phyloP scores from a whole-genome alignment of 257 asterid genomes.

The Solanum bulbocastanum region DNA sequence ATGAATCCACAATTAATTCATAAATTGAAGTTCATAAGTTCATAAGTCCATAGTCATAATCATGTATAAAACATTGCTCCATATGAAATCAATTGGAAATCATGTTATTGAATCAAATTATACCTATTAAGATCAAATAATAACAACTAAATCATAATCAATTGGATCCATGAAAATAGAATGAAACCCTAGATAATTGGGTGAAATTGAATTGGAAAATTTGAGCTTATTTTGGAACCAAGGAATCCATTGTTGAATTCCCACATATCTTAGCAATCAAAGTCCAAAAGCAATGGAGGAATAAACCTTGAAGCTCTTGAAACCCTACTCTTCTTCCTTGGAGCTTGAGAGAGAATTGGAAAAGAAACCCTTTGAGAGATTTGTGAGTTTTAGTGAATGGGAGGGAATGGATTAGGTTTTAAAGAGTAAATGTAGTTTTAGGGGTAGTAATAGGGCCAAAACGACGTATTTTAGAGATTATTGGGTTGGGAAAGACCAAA shows the following conservation, averaged over 20 bases:
- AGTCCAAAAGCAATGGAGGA: background rate
- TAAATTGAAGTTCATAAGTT: too few relatives aligned
- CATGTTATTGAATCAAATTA: too few relatives aligned
- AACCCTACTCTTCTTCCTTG: background rate
- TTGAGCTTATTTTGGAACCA: background rate
- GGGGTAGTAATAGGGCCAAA: background rate
- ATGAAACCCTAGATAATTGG: background rate
- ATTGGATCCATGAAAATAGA: background rate
- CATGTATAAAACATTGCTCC: background rate
- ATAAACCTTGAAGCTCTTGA: background rate
- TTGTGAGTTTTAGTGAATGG: background rate
- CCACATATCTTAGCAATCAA: background rate
- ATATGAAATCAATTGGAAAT: background rate
- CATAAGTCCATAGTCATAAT: background rate
- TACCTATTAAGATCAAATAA: background rate
- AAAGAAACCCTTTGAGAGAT: background rate
- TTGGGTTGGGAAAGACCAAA: background rate
- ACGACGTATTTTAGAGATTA: background rate
- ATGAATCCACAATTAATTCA: too few relatives aligned
- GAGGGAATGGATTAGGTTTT: background rate
- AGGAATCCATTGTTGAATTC: background rate
- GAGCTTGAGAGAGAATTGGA: background rate
- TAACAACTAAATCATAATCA: background rate
- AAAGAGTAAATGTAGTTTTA: background rate
- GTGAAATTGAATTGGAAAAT: background rate